Base-by-base conservation (phyloP, 805 yeast genomes). In the Pichia cephalocereana region DNA sequence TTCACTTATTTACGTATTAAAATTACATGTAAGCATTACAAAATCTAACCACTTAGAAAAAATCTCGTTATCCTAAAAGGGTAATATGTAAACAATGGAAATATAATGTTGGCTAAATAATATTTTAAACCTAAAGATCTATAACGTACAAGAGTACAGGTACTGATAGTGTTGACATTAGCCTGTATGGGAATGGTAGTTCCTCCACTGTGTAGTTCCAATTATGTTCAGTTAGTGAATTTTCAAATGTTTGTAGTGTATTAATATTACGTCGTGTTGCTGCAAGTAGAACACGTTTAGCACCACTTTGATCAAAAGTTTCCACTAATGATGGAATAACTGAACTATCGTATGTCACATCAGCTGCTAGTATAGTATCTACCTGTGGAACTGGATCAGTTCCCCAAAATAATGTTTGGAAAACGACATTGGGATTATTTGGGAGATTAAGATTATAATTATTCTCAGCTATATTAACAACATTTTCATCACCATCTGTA, bases 301-400 rank as follows among this genome's bases (percentile, higher is more conserved):
- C 37, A 12, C 37, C 37, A 15, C 37, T 14, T 34, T 34, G 17
- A 10, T 4, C 8, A 15, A 34, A 34, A 14, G 37, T 34, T 14
- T 34, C 17, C 8, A 79, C 72, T 39, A 90, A 69, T 26, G 65
- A 65, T 0, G 80, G 79, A 19, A 87, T 70, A 3, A 80, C 70
- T 4, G 74, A 66, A 3, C 79, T 61, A 58, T 90, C 97, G 63
- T 86, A 90, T 0, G 96, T 87, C 14, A 90, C 87, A 63, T 90
- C 98, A 0, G 96, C 93, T 0, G 90, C 96, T 4, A 87, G 58
- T 0, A 88, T 66, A 1, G 81, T 62, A 55, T 82, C 80, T 4
- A 70, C 63, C 0, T 64, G 58, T 3, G 77, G 76, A 1, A 74
- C 57, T 9, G 58, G 56, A 41, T 72, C 76, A 38, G 66, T 66